These are phyloP conservation scores for Sequoiadendron giganteum DNA, from an alignment of 75 land plant species.

Conservation along the genomic window DNA sequence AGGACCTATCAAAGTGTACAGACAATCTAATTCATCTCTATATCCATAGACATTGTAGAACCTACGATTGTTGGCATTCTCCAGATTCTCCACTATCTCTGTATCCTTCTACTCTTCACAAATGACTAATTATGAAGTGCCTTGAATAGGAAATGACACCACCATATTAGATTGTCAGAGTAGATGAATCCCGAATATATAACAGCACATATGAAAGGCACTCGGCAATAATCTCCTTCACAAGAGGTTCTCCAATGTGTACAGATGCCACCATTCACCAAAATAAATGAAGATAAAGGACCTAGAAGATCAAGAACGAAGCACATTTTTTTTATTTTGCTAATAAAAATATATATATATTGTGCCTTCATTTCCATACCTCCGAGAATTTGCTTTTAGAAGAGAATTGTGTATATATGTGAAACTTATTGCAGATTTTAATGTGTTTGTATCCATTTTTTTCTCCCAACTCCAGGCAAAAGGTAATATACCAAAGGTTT, in stretches of 20 bases:
- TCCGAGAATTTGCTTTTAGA: no score
- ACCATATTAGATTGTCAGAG: neutral
- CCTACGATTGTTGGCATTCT: neutral
- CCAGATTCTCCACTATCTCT: neutral
- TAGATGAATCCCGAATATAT: neutral
- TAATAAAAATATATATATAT: neutral
- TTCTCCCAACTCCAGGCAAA: neutral
- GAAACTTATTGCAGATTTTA: neutral
- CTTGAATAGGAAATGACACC: neutral
- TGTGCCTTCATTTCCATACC: neutral
- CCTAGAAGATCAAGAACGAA: neutral
- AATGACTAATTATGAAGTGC: neutral
- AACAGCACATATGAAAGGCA: neutral
- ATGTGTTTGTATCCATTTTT: neutral
- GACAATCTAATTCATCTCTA: neutral
- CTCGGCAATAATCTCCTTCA: neutral
- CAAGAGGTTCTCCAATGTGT: neutral
- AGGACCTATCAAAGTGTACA: neutral
- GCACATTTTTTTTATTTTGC: neutral
- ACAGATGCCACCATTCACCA: neutral
- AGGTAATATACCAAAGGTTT: neutral
- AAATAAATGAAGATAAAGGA: neutral
- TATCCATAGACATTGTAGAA: neutral
- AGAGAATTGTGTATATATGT: neutral
- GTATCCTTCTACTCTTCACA: neutral